Evolutionary conservation across 208 protist genomes (phyloP).

Genomic region (Trypanosoma melophagium): DNA sequence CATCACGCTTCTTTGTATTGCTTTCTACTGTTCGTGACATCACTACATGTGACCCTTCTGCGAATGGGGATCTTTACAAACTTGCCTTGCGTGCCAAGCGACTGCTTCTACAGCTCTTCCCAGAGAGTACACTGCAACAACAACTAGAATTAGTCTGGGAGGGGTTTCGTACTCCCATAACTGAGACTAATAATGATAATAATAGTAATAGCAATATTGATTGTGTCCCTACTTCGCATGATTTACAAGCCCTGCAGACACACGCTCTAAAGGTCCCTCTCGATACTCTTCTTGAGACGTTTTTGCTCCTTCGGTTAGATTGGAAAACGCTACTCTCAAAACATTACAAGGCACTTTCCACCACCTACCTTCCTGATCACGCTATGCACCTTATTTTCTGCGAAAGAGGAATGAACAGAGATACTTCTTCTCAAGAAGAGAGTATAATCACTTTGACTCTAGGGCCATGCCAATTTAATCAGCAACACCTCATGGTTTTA

Average conservation of each 20-base stretch:
- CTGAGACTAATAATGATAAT: not conserved
- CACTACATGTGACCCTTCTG: conserved; percentile 17
- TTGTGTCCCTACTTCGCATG: not conserved
- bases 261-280: conserved; percentile 9
- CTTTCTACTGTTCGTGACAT: conserved; percentile 37
- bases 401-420: not conserved
- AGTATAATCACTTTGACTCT: conserved; percentile 6
- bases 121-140: conserved; percentile 73
- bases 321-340: conserved; percentile 16
- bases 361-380: conserved; percentile 3
- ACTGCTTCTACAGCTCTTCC: conserved; percentile 56
- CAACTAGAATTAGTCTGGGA: conserved; percentile 59
- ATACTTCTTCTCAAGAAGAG: not conserved
- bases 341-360: not conserved
- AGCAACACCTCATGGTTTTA: conserved; percentile 8
- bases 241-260: conserved; percentile 15
- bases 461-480: not conserved
- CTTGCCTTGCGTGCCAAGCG: conserved; percentile 49
- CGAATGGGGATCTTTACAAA: conserved; percentile 41
- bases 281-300: conserved; percentile 5
- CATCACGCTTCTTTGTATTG: conserved; percentile 65
- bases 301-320: conserved; percentile 7
- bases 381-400: conserved; percentile 20
- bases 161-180: conserved; percentile 30
- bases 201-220: not conserved